These are phyloP conservation scores for Cryptococcus hybrid DNA, from an alignment of 1,284 basidiomycete genomes.

Conservation along the genomic window DNA sequence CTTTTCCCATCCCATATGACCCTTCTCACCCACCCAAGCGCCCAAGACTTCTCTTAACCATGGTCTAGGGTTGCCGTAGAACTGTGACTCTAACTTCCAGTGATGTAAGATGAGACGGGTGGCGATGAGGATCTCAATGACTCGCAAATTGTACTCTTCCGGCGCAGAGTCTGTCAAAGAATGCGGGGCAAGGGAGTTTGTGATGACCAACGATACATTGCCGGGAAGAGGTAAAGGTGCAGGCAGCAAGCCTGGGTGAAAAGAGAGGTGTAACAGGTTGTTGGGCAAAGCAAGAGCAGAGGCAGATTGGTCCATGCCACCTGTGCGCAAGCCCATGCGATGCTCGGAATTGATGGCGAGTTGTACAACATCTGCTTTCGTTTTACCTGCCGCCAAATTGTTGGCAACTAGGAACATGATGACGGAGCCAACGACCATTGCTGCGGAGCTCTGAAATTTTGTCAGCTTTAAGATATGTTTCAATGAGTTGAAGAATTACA, in stretches of 20 bases:
- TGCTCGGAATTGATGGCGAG: slow-evolving; percentile 79
- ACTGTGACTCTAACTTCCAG: slow-evolving; percentile 53
- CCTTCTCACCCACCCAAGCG: slow-evolving; percentile 51
- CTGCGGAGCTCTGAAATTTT: slow-evolving; percentile 54
- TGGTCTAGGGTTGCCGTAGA: slow-evolving; percentile 11
- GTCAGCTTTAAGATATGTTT: background rate
- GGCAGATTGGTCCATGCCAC: slow-evolving; percentile 64
- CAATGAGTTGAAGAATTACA: slow-evolving; percentile 54
- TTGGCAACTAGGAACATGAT: slow-evolving; percentile 74
- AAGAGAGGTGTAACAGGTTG: slow-evolving; percentile 73
- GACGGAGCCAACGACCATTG: slow-evolving; percentile 79
- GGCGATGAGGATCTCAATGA: slow-evolving; percentile 77
- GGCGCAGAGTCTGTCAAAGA: slow-evolving; percentile 76
- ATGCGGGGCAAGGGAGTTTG: slow-evolving; percentile 79
- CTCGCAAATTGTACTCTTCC: slow-evolving; percentile 78
- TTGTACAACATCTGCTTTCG: slow-evolving; percentile 66
- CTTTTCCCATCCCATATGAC: slow-evolving; percentile 19
- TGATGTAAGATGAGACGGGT: slow-evolving; percentile 66
- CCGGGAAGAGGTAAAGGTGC: slow-evolving; percentile 53
- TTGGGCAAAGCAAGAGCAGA: slow-evolving; percentile 69
- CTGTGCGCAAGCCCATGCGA: slow-evolving; percentile 62
- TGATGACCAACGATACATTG: slow-evolving; percentile 64
- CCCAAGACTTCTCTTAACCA: slow-evolving; percentile 52
- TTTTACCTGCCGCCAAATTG: slow-evolving; percentile 60
- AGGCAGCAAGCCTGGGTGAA: slow-evolving; percentile 70